Base-by-base conservation (phyloP, 495 filamentous ascomycete species). In the Lepraria neglecta region DNA sequence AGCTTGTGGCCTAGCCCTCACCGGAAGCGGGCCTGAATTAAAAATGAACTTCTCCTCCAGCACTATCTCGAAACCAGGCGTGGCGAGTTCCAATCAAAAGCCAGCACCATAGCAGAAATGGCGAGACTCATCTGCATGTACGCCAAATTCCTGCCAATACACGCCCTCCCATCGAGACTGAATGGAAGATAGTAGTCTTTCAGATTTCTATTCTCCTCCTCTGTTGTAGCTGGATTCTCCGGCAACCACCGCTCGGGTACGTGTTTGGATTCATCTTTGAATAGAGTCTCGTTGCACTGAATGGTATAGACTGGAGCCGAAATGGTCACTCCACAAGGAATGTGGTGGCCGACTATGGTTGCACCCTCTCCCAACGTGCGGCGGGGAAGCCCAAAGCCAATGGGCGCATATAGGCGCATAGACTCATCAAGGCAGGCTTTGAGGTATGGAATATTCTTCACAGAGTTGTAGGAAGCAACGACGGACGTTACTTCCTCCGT, bases 351-450 rank as follows among this genome's bases (percentile, higher is more conserved):
- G 62, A 80, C 78, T 59, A 89, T 76, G 19, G 71, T 75, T 6
- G 80, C 72, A 17, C 87, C 87, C 50, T 85, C 85, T 1, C 74
- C 57, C 3, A 84, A 75, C 11, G 89, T 85, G 63, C 82, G 75
- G 40, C 87, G 83, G 2, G 84, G 83, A 0, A 88, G 71, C 6
- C 80, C 71, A 21, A 80, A 82, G 38, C 77, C 74, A 6, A 90
- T 85, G 1, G 87, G 79, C 14, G 88, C 87, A 0, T 80, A 80
- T 60, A 91, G 72, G 50, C 88, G 84, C 78, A 91, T 81, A 4
- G 84, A 77, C 64, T 91, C 88, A 69, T 90, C 86, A 67, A 90
- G 83, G 71, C 85, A 80, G 0, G 82, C 79, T 58, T 77, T 77
- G 3, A 90, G 76, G 38, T 77, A 78, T 9, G 21, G 46, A 12